A percentile compares a stretch with the other conserved stretches of the same genome.
These are phyloP conservation scores for Podila verticillata DNA, from an alignment of 192 early-diverging fungal genomes.

Conservation along the genomic window DNA sequence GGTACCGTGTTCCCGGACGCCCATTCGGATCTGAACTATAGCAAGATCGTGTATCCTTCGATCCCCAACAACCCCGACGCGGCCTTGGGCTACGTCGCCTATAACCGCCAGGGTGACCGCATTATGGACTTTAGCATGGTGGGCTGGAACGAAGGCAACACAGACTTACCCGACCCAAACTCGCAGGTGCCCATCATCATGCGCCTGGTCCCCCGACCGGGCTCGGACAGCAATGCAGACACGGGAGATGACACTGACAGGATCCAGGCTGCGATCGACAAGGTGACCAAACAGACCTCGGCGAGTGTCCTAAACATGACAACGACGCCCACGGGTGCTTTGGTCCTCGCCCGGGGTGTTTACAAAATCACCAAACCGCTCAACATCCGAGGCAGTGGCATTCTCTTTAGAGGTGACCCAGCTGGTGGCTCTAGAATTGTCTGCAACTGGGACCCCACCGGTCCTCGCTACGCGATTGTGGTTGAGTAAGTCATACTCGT, in stretches of 20 bases:
- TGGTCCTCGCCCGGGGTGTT: constrained; percentile 45
- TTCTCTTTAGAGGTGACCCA: constrained; percentile 52
- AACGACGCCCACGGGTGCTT: constrained; percentile 36
- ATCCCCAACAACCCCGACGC: background rate
- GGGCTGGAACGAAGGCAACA: constrained; percentile 56
- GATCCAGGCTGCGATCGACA: constrained; percentile 52
- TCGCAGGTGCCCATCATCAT: constrained; percentile 23
- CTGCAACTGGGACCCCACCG: constrained; percentile 44
- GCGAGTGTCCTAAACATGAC: background rate
- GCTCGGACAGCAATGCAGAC: constrained; percentile 10
- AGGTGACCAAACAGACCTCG: constrained; percentile 5
- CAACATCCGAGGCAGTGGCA: constrained; percentile 39
- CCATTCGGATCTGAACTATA: constrained; percentile 16
- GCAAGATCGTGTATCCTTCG: constrained; percentile 23
- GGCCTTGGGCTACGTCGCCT: constrained; percentile 35
- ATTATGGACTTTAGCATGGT: constrained; percentile 59
- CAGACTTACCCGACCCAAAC: constrained; percentile 25
- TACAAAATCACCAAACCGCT: constrained; percentile 48
- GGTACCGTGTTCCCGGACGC: constrained; percentile 22
- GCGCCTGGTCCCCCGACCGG: constrained; percentile 15
- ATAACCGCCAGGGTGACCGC: constrained; percentile 53
- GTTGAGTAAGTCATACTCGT: constrained; percentile 14
- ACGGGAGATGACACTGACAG: constrained; percentile 51
- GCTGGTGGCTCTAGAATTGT: constrained; percentile 51
- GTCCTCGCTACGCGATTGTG: constrained; percentile 38